Conservation (phyloP, 352 stramenopile species). For the Pythium sp. region DNA sequence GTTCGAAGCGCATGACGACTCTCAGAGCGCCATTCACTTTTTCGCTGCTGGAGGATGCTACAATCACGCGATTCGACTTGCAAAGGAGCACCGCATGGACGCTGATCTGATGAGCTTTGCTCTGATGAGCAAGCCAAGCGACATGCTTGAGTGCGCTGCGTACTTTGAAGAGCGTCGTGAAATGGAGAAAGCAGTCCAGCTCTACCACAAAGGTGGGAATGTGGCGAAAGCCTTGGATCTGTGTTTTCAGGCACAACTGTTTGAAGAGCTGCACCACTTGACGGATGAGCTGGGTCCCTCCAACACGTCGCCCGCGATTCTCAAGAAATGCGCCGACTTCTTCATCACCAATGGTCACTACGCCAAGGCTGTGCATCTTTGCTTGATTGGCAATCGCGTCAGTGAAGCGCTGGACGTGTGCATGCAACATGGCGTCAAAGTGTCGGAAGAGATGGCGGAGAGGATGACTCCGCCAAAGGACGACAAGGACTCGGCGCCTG, state of each 20-base stretch:
- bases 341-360: conserved; percentile 91
- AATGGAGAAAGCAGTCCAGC: conserved; percentile 92
- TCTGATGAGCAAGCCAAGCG: conserved; percentile 80
- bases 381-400: conserved; percentile 69
- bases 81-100: conserved; percentile 88
- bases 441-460: conserved; percentile 92
- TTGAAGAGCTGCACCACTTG: conserved; percentile 84
- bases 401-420: conserved; percentile 89
- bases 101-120: conserved; percentile 91
- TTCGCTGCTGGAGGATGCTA: conserved; percentile 88
- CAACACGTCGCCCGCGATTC: conserved; percentile 73
- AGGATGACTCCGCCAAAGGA: conserved; percentile 89
- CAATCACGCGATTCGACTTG: conserved; percentile 93
- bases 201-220: conserved; percentile 93
- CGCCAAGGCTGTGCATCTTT: conserved; percentile 90
- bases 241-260: conserved; percentile 90
- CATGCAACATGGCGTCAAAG: conserved; percentile 84
- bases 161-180: conserved; percentile 93
- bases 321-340: conserved; percentile 92
- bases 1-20: conserved; percentile 80
- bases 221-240: conserved; percentile 90
- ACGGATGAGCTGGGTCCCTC: conserved; percentile 74
- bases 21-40: conserved; percentile 89
- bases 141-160: conserved; percentile 88
- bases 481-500: conserved; percentile 27